A percentile compares a stretch with the other conserved stretches of the same genome.
phyloP scores from a whole-genome alignment of 1,139 yeast species.

The Pneumocystis murina region DNA sequence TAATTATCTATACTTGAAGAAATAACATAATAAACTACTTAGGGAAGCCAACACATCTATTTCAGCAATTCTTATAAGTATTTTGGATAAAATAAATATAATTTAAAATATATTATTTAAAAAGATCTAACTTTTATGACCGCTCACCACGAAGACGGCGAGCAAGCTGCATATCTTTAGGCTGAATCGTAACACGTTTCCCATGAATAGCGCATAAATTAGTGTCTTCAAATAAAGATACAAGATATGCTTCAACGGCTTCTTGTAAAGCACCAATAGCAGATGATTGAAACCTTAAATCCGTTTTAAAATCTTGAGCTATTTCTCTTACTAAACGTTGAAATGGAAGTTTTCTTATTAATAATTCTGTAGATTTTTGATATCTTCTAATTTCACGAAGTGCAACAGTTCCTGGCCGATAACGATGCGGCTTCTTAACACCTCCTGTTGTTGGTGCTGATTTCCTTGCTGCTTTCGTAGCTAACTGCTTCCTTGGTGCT shows the following conservation, averaged over 20 bases:
- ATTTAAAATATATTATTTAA: background rate
- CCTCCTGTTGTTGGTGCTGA: constrained; percentile 91
- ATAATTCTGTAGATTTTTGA: constrained; percentile 92
- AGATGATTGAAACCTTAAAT: constrained; percentile 94
- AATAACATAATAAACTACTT: background rate
- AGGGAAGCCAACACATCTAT: background rate
- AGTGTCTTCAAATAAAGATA: constrained; percentile 76
- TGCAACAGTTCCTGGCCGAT: constrained; percentile 99
- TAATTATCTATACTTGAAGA: background rate
- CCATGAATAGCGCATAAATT: constrained; percentile 99
- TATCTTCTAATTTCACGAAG: constrained; percentile 98
- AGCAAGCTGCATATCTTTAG: constrained; percentile 97
- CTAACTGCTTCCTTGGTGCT: constrained; percentile 98
- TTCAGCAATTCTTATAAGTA: background rate
- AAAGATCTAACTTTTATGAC: constrained; percentile 9
- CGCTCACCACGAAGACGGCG: constrained; percentile 93
- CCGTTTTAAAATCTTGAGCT: constrained; percentile 96
- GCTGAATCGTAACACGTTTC: constrained; percentile 97
- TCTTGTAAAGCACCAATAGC: constrained; percentile 98
- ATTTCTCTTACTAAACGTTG: constrained; percentile 97
- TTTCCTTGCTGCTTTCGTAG: constrained; percentile 98
- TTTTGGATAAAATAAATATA: background rate
- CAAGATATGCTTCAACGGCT: constrained; percentile 95
- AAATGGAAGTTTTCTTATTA: constrained; percentile 96
- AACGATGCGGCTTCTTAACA: constrained; percentile 99